These are phyloP conservation scores for Dothiorella sarmentorum DNA, from an alignment of 2,329 filamentous ascomycete genomes.

Conservation along the genomic window DNA sequence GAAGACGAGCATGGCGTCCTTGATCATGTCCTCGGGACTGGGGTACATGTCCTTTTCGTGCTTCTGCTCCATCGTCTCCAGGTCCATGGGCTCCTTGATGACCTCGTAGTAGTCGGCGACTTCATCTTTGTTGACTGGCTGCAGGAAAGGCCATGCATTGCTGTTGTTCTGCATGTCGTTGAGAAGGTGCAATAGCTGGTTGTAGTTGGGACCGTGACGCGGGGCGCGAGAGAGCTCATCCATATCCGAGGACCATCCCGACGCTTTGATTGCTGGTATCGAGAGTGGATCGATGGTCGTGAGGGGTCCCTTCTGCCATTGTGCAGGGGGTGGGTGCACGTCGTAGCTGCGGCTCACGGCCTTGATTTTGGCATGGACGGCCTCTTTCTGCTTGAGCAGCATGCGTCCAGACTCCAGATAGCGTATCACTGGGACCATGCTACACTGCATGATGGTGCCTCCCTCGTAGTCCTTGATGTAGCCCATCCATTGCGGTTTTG, in stretches of 20 bases:
- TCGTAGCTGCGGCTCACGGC: slow-evolving; percentile 86
- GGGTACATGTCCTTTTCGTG: slow-evolving; percentile 90
- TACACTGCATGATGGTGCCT: slow-evolving; percentile 98
- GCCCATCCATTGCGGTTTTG: slow-evolving; percentile 92
- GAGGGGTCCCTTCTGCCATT: slow-evolving; percentile 65
- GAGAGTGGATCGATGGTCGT: slow-evolving; percentile 77
- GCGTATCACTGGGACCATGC: slow-evolving; percentile 90
- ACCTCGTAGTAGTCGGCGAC: slow-evolving; percentile 99
- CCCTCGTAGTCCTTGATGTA: slow-evolving; percentile 99
- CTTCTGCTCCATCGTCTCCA: slow-evolving; percentile 92
- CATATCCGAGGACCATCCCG: slow-evolving; percentile 97
- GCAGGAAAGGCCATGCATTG: slow-evolving; percentile 89
- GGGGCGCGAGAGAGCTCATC: slow-evolving; percentile 93
- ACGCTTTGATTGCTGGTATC: slow-evolving; percentile 82
- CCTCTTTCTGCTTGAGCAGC: slow-evolving; percentile 96
- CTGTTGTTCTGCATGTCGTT: slow-evolving; percentile 94
- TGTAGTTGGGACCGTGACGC: slow-evolving; percentile 94
- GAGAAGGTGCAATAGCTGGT: slow-evolving; percentile 84
- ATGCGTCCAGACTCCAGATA: slow-evolving; percentile 92
- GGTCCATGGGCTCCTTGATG: slow-evolving; percentile 96
- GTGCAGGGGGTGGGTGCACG: slow-evolving; percentile 76
- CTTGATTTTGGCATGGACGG: slow-evolving; percentile 89
- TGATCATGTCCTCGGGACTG: slow-evolving; percentile 87
- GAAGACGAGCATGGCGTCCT: slow-evolving; percentile 84
- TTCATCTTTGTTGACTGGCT: slow-evolving; percentile 91